Base-by-base conservation (phyloP, 1,284 basidiomycete species). In the Neolentinus lepideus region DNA sequence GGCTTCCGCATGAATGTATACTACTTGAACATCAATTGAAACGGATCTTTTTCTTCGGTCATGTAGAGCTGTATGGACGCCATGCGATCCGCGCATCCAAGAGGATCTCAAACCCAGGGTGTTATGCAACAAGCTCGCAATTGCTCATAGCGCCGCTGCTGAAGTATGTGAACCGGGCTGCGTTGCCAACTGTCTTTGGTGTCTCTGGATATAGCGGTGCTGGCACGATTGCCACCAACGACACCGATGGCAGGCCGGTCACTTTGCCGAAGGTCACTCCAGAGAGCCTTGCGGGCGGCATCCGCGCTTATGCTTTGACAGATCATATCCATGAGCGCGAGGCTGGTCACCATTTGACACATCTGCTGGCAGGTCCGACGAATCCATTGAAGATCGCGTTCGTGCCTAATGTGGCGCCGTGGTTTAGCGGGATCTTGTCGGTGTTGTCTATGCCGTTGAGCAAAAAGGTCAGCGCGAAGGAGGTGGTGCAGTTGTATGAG, bases 311-410 rank as follows among this genome's bases (percentile, higher is more conserved):
- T 72, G 64, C 92, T 0, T 75, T 99, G 26, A 99, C 96, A 2
- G 95, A 97, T 71, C 96, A 99, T 73, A 98, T 99, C 66, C 96
- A 99, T 76, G 96, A 99, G 71, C 91, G 96, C 52, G 96, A 99
- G 72, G 91, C 94, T 0, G 84, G 84, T 1, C 75, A 76, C 57
- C 96, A 98, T 69, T 84, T 99, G 47, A 83, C 87, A 1, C 72
- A 69, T 16, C 80, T 96, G 29, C 67, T 83, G 29, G 59, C 68
- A 9, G 52, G 60, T 10, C 65, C 62, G 12, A 59, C 59, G 36
- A 64, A 63, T 8, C 62, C 61, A 31, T 62, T 96, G 59, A 81
- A 86, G 59, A 69, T 98, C 29, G 90, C 88, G 10, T 99, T 99
- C 71, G 76, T 94, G 35, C 96, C 96, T 1, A 76, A 78, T 52